Percentiles rank a stretch among this genome's conserved stretches.
Conservation (phyloP, 1,139 yeast species). For the Eremothecium sinecaudum region DNA sequence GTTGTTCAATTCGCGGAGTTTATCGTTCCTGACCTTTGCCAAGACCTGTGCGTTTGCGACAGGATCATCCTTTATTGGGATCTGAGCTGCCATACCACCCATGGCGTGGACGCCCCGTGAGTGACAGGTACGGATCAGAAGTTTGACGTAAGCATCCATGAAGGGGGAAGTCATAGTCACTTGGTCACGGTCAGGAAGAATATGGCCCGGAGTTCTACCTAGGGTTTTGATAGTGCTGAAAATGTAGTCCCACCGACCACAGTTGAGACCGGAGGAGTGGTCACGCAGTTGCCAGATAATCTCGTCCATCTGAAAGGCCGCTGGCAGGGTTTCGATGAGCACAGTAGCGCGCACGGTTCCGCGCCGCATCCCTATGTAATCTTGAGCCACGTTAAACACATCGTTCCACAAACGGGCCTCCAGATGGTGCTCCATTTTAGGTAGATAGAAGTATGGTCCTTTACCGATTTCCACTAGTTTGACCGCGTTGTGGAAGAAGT, state of each 20-base stretch:
- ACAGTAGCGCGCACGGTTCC: constrained; percentile 70
- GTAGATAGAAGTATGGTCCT: constrained; percentile 69
- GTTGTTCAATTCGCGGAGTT: constrained; percentile 60
- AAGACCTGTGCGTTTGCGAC: constrained; percentile 52
- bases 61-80: constrained; percentile 60
- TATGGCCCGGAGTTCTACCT: constrained; percentile 49
- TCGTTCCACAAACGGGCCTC: constrained; percentile 75
- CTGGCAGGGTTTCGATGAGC: constrained; percentile 61
- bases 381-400: constrained; percentile 62
- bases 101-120: constrained; percentile 66
- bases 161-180: constrained; percentile 74
- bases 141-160: constrained; percentile 62
- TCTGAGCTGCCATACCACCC: constrained; percentile 86
- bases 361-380: constrained; percentile 50
- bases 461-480: constrained; percentile 50
- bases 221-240: constrained; percentile 58
- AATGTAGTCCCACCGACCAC: constrained; percentile 74
- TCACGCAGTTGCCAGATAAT: constrained; percentile 57
- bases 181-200: constrained; percentile 61
- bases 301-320: constrained; percentile 68
- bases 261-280: constrained; percentile 60
- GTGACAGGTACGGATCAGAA: constrained; percentile 59
- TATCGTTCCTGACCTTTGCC: constrained; percentile 59
- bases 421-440: constrained; percentile 71
- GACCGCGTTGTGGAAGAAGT: constrained; percentile 60